Evolutionary conservation across 192 early-diverging fungal species (phyloP).

Genomic region (Coemansia sp.): DNA sequence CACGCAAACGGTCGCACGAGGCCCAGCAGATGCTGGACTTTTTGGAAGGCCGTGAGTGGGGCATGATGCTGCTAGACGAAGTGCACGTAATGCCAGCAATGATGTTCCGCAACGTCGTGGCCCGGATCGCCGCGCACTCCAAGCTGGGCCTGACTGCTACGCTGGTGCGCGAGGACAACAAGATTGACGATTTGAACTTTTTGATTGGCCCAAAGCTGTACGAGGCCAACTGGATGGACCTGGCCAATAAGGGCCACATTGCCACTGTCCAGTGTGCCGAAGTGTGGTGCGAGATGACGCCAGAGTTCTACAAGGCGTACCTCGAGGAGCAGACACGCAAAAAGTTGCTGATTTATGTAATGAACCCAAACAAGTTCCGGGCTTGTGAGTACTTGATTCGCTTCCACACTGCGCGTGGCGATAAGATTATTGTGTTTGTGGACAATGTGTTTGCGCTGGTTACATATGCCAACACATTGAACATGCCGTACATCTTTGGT

Average conservation of each 20-base stretch:
- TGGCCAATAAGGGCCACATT: conserved; percentile 91
- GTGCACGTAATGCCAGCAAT: conserved; percentile 97
- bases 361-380: conserved; percentile 98
- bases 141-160: conserved; percentile 97
- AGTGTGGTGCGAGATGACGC: conserved; percentile 98
- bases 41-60: conserved; percentile 89
- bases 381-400: conserved; percentile 93
- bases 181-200: conserved; percentile 95
- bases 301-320: conserved; percentile 93
- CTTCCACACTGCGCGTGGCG: conserved; percentile 86
- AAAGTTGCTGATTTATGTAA: conserved; percentile 78
- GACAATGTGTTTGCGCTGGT: conserved; percentile 94
- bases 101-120: conserved; percentile 91
- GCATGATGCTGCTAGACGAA: conserved; percentile 93
- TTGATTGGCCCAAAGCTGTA: conserved; percentile 98
- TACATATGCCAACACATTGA: conserved; percentile 81
- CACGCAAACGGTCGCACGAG: conserved; percentile 87
- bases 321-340: conserved; percentile 75
- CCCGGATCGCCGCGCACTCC: conserved; percentile 86
- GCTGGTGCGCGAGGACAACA: conserved; percentile 95
- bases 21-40: conserved; percentile 95
- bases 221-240: conserved; percentile 99
- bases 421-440: conserved; percentile 98
- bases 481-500: conserved; percentile 87
- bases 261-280: conserved; percentile 97